Percentiles rank a stretch among this genome's conserved stretches.
phyloP scores from a whole-genome alignment of 768 basidiomycete species.

The Podaxis sp. region DNA sequence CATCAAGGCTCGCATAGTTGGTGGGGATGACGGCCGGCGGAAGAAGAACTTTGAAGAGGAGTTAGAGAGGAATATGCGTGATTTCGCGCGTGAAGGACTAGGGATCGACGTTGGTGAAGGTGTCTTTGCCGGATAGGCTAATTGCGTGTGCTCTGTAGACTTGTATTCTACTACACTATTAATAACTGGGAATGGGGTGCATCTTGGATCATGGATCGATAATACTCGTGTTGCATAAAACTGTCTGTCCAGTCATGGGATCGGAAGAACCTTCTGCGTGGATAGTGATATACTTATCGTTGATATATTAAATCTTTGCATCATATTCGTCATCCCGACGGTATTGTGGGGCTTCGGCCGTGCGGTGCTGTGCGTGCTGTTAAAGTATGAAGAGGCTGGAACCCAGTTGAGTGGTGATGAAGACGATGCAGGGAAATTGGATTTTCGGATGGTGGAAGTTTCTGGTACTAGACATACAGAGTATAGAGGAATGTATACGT shows the following conservation, averaged over 20 bases:
- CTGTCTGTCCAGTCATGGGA: not conserved
- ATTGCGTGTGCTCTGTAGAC: not conserved
- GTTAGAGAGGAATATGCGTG: constrained; percentile 71
- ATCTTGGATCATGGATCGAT: not conserved
- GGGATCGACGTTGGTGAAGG: constrained; percentile 70
- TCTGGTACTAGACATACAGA: too few relatives aligned
- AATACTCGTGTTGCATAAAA: not conserved
- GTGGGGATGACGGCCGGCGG: constrained; percentile 42
- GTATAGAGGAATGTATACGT: too few relatives aligned
- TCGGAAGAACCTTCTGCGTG: not conserved
- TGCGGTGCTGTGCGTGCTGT: not conserved
- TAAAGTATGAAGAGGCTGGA: not conserved
- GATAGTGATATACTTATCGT: not conserved
- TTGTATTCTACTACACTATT: not conserved
- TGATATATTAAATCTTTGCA: not conserved
- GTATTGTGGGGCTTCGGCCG: not conserved
- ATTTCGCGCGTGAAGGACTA: constrained; percentile 75
- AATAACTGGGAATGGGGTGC: not conserved
- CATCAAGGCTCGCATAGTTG: constrained; percentile 39
- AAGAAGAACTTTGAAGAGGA: constrained; percentile 75
- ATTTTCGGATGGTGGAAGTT: too few relatives aligned
- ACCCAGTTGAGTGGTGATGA: not conserved
- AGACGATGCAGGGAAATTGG: too few relatives aligned
- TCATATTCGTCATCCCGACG: not conserved
- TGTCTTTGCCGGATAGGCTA: constrained; percentile 49